These are phyloP conservation scores for Daldinia childiae DNA, from an alignment of 495 filamentous ascomycete genomes.

Conservation along the genomic window DNA sequence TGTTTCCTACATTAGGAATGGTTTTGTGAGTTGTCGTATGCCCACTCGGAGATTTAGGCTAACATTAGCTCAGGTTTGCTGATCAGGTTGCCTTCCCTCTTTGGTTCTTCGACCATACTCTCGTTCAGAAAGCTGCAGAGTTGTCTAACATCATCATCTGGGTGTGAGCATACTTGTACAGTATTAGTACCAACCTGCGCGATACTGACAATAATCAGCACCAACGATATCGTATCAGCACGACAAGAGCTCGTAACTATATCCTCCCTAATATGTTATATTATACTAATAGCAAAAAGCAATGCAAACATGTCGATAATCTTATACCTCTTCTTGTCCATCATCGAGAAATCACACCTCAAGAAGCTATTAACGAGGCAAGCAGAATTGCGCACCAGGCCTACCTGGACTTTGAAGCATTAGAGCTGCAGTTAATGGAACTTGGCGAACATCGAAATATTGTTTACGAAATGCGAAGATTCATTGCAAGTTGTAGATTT, in stretches of 20 bases:
- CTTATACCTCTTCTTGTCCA: constrained; percentile 22
- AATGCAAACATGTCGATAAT: constrained; percentile 26
- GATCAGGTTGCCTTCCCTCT: constrained; percentile 16
- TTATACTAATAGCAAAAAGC: constrained; percentile 5
- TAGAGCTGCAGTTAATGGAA: constrained; percentile 15
- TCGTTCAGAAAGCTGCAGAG: constrained; percentile 10
- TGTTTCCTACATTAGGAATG: constrained; percentile 13
- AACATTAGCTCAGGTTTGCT: neutral
- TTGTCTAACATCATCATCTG: constrained; percentile 9
- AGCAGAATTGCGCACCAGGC: neutral
- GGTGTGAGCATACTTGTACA: constrained; percentile 1
- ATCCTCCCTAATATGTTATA: neutral
- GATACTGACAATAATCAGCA: constrained; percentile 4
- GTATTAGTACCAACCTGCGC: neutral
- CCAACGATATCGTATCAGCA: constrained; percentile 19
- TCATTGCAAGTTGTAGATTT: constrained; percentile 11
- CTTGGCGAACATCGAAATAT: constrained; percentile 7
- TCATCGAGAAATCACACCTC: constrained; percentile 13
- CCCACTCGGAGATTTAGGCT: neutral
- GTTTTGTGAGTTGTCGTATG: constrained; percentile 4
- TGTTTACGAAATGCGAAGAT: constrained; percentile 17
- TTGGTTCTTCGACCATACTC: constrained; percentile 20
- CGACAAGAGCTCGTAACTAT: constrained; percentile 24
- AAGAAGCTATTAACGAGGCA: constrained; percentile 24
- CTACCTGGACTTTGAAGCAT: constrained; percentile 20